phyloP scores from a whole-genome alignment of 1,139 yeast genomes.

The Lizanozyma gosingica region DNA sequence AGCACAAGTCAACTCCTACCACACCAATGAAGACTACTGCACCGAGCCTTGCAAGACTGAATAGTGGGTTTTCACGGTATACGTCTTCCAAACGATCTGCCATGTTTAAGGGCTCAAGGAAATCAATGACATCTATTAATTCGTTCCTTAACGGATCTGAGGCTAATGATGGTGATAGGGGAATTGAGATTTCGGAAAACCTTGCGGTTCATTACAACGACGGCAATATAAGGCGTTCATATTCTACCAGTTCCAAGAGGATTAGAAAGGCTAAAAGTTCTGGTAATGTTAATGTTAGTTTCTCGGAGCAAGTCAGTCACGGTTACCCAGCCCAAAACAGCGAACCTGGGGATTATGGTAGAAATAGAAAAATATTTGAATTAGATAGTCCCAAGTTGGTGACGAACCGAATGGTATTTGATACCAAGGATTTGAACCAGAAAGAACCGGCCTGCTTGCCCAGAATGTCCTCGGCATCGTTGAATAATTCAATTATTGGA shows the following conservation, averaged over 20 bases:
- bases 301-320: constrained; percentile 4
- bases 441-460: neutral
- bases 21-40: neutral
- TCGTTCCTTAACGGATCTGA: neutral
- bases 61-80: constrained; percentile 1
- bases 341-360: neutral
- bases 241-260: neutral
- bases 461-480: constrained; percentile 9
- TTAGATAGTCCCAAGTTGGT: neutral
- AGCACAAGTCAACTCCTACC: neutral
- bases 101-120: neutral
- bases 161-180: constrained; percentile 2
- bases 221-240: constrained; percentile 1
- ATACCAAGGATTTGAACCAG: neutral
- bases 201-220: neutral
- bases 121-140: constrained; percentile 1
- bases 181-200: constrained; percentile 2
- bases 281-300: constrained; percentile 18
- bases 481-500: constrained; percentile 30
- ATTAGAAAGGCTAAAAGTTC: constrained; percentile 31
- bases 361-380: neutral
- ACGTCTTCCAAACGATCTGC: neutral
- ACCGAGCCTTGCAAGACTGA: neutral
- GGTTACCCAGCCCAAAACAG: neutral
- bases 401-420: neutral